Evolutionary conservation across 2,329 filamentous ascomycete genomes (phyloP), one percentile per base, ranked within the genome.

Genomic region (Penicillium verrucosum): DNA sequence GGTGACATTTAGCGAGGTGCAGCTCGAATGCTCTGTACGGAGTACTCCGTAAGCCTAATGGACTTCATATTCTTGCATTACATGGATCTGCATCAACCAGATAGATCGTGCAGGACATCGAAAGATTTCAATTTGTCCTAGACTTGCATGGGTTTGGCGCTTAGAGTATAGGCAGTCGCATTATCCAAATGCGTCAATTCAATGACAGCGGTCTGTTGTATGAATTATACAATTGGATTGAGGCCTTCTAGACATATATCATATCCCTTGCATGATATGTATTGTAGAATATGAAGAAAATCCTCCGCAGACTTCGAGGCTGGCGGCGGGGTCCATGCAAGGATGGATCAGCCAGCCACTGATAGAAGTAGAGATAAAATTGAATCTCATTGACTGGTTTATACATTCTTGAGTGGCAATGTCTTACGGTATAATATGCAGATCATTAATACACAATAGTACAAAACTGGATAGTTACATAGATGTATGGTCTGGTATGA

Each of bases 271-370:
- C 30, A 38, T 46, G 40, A 4, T 53, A 7, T 9, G 7, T 46
- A 14, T 21, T 11, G 27, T 12, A 16, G 18, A 16, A 14, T 36
- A 7, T 32, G 8, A 7, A 14, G 21, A 23, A 46, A 29, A 38
- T 27, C 14, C 7, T 32, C 32, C 32, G 12, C 9, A 46, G 43
- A n/a, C 11, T 29, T 27, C 2, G 5, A 18, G 36, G n/a, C n/a
- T 38, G 14, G 30, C 21, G 18, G 45, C 25, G 29, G 23, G 12
- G 44, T 34, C 49, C 29, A 42, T 54, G 51, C 51, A 42, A 41
- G 51, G 44, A 49, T 54, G 51, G 44, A 49, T 54, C 38, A 18
- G 51, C 51, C 23, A 18, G 51, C 51, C 44, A 54, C 44, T 21
- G 16, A 54, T 18, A 30, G 32, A 46, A 14, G n/a, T 42, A 34